Base-by-base conservation (phyloP, 2,329 filamentous ascomycete genomes). In the Trichoderma sp. region DNA sequence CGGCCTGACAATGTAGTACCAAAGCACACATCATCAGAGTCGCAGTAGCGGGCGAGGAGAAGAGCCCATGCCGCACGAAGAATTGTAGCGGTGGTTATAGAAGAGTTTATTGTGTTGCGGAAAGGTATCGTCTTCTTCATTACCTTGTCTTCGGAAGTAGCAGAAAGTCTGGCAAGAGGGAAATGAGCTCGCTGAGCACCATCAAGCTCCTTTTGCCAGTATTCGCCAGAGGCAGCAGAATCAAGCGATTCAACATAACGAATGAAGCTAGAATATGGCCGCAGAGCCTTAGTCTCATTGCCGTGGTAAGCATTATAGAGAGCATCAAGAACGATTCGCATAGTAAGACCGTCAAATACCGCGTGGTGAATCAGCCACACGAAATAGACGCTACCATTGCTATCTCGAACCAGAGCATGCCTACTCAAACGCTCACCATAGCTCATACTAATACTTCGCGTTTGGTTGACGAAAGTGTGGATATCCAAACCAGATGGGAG, bases 41-140 rank as follows among this genome's bases (percentile, higher is more conserved):
- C 75, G 14, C 69, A 74, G 16, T 76, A 76, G n/a, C 64, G 38
- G 14, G 75, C 71, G 31, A 76, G 63, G 9, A 76, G 63, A 16
- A 76, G 53, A 59, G 75, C 75, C 75, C 75, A 76, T 1, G 75
- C 71, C 2, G 75, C 75, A 38, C 75, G 75, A 24, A 76, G 75
- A 29, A 74, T 38, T 11, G 75, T 76, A 3, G 75, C 74, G 3
- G 67, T 73, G 4, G 74, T 75, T 5, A 66, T 29, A 14, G 74
- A 60, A 33, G 41, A 59, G 12, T 35, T 29, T 5, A 62, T 74
- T 6, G 63, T 67, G 63, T 74, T 74, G 8, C 76, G 69, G 14
- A 78, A 73, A 31, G 79, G 68, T 14, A 80, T 76, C 21, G 80
- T 81, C 33, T 29, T 59, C 65, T 50, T 65, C 65, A 62, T 35